A percentile compares a stretch with the other conserved stretches of the same genome.
phyloP scores from a whole-genome alignment of 1,139 yeast species.

The Pichia cactophila region DNA sequence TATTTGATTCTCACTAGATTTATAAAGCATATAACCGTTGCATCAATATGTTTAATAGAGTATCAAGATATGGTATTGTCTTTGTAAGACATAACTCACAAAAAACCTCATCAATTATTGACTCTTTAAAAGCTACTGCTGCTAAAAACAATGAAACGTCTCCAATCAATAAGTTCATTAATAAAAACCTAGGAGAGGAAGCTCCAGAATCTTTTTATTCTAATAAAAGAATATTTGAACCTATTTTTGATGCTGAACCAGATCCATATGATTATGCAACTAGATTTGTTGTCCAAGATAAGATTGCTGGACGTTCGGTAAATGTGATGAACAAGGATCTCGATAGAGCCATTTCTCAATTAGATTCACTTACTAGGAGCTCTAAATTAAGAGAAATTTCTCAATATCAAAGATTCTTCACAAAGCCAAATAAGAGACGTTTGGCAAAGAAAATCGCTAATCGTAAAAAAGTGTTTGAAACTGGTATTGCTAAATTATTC shows the following conservation, averaged over 20 bases:
- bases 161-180: constrained; percentile 3
- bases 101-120: neutral
- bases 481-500: constrained; percentile 41
- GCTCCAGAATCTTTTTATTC: constrained; percentile 2
- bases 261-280: constrained; percentile 25
- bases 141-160: neutral
- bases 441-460: constrained; percentile 36
- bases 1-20: too few species aligned
- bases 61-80: neutral
- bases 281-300: constrained; percentile 32
- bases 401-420: constrained; percentile 36
- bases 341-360: constrained; percentile 29
- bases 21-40: too few species aligned
- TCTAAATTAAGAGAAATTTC: constrained; percentile 33
- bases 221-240: constrained; percentile 2
- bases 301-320: constrained; percentile 40
- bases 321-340: constrained; percentile 30
- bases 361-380: constrained; percentile 30
- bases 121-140: constrained; percentile 2
- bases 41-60: neutral
- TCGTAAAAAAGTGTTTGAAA: constrained; percentile 40
- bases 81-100: constrained; percentile 1
- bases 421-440: constrained; percentile 41
- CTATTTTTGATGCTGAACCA: constrained; percentile 5
- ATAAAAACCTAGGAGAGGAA: constrained; percentile 1